Percentiles rank a stretch among this genome's conserved stretches.
These are phyloP conservation scores for Dittrichia graveolens DNA, from an alignment of 129 eudicot genomes.

Conservation along the genomic window DNA sequence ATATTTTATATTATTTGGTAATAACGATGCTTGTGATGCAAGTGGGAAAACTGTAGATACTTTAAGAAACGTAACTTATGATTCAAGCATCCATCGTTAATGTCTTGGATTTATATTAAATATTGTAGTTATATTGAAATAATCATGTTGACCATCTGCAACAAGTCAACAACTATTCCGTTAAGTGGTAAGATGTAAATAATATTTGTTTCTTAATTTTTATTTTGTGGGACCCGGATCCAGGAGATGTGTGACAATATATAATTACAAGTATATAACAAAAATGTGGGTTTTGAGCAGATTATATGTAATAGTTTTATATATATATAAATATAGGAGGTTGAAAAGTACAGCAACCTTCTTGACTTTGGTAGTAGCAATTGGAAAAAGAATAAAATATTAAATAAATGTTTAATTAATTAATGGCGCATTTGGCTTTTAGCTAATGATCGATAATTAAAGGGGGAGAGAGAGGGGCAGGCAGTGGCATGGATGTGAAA, in stretches of 20 bases:
- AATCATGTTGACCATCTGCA: slow-evolving; percentile 21
- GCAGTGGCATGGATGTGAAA: not conserved
- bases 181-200: too few relatives aligned
- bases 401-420: not conserved
- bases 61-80: not conserved
- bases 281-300: not conserved
- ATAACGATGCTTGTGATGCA: not conserved
- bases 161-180: too few relatives aligned
- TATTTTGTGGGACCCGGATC: not conserved
- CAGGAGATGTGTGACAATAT: not conserved
- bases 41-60: not conserved
- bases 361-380: slow-evolving; percentile 6
- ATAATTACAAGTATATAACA: not conserved
- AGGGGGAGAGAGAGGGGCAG: too few relatives aligned
- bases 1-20: not conserved
- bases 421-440: slow-evolving; percentile 1
- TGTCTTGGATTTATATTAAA: not conserved
- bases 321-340: not conserved
- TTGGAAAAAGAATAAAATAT: not conserved
- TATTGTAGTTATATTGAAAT: not conserved
- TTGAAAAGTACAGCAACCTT: slow-evolving; percentile 6
- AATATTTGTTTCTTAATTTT: not conserved
- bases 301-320: not conserved
- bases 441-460: slow-evolving; percentile 1
- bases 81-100: slow-evolving; percentile 20